Evolutionary conservation across 352 stramenopile species (phyloP).

Genomic region (Globisporangium rhizosaccharum): DNA sequence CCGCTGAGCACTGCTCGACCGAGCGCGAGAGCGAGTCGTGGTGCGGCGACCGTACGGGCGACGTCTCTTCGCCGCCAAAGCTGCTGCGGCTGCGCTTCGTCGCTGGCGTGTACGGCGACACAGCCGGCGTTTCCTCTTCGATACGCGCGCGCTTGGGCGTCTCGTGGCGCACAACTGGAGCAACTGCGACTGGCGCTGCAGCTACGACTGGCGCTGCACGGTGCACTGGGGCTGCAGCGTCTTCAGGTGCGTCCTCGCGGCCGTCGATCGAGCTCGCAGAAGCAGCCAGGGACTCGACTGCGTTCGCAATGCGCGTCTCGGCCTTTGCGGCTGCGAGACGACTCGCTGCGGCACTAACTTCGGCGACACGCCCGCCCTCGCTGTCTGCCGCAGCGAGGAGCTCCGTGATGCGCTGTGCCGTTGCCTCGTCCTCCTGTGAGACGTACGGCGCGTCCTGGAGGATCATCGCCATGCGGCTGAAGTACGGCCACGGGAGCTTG

Average conservation of each 20-base stretch:
- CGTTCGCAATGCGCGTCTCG: too few relatives aligned
- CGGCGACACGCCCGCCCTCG: neutral
- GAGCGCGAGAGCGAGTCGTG: slow-evolving; percentile 25
- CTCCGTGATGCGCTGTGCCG: slow-evolving; percentile 18
- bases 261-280: too few relatives aligned
- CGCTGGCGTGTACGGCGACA: too few relatives aligned
- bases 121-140: too few relatives aligned
- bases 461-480: slow-evolving; percentile 40
- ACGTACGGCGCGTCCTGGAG: slow-evolving; percentile 22
- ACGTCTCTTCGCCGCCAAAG: slow-evolving; percentile 1
- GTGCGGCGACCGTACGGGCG: neutral
- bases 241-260: too few relatives aligned
- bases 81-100: neutral
- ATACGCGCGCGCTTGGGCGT: too few relatives aligned
- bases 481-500: slow-evolving; percentile 48
- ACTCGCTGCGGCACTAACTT: neutral
- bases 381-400: slow-evolving; percentile 13
- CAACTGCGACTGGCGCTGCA: too few relatives aligned
- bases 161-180: too few relatives aligned
- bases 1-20: slow-evolving; percentile 44
- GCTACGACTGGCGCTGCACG: too few relatives aligned
- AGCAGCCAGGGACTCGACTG: too few relatives aligned
- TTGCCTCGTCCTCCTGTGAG: slow-evolving; percentile 12
- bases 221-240: too few relatives aligned
- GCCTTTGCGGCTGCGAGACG: too few relatives aligned